phyloP scores from a whole-genome alignment of 2,329 filamentous ascomycete genomes.

The Aspergillus sp. region DNA sequence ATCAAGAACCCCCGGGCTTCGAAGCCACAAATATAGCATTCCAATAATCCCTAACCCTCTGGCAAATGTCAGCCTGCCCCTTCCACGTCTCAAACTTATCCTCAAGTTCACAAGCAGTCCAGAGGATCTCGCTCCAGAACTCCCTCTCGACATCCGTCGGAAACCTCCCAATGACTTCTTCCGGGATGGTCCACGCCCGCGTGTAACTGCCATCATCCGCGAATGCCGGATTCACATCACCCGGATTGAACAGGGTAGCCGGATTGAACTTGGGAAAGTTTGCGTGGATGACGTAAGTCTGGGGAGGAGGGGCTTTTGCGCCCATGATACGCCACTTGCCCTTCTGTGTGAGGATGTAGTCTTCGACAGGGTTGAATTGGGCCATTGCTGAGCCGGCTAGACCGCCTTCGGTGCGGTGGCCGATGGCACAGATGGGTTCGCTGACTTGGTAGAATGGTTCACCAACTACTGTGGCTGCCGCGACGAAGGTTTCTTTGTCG shows the following conservation, averaged over 20 bases:
- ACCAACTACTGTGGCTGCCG: constrained; percentile 36
- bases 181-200: constrained; percentile 26
- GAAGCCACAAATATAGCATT: constrained; percentile 23
- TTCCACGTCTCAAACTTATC: constrained; percentile 26
- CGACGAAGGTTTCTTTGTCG: constrained; percentile 47
- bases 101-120: constrained; percentile 34
- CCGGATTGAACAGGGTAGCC: constrained; percentile 27
- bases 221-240: constrained; percentile 22
- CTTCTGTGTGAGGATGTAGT: constrained; percentile 21
- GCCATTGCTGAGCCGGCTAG: constrained; percentile 34
- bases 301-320: constrained; percentile 21
- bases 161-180: constrained; percentile 23
- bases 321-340: constrained; percentile 18
- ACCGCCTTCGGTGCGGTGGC: constrained; percentile 21
- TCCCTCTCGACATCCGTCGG: constrained; percentile 30
- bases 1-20: not conserved
- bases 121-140: constrained; percentile 35
- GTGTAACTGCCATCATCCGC: constrained; percentile 27
- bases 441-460: constrained; percentile 39
- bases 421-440: constrained; percentile 28
- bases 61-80: constrained; percentile 26
- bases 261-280: constrained; percentile 38
- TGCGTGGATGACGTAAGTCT: constrained; percentile 35
- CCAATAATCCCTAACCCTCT: constrained; percentile 28
- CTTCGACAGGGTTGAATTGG: constrained; percentile 31